Base-by-base conservation (phyloP, 305 asterid genomes). In the Fraxinus sp. region DNA sequence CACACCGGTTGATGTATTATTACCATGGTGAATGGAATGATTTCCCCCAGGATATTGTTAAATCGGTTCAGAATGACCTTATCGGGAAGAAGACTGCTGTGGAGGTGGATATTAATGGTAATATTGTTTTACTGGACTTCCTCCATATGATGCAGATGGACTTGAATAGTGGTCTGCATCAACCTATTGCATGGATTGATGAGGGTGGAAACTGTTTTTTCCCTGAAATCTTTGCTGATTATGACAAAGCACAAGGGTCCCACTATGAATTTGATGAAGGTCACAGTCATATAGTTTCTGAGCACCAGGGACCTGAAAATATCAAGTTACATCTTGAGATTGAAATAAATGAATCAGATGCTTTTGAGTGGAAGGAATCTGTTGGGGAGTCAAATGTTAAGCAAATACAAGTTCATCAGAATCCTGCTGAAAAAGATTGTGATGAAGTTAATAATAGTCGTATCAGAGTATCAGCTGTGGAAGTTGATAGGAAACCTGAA, bases 131-230 rank as follows among this genome's bases (percentile, higher is more conserved):
- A 81, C 88, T 96, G 22, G 98, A 94, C 89, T 93, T 96, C 84
- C 78, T 95, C 86, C 97, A 90, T 82, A 94, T 94, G 99, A 87
- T 86, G 78, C 88, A 79, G 86, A 81, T 92, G 88, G 97, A 95
- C 87, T 81, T 96, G 93, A 82, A 81, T 78, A 91, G 93, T 14
- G 98, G 99, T 80, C 46, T 84, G 81, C 89, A 80, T 75, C 91
- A 87, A 70, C 91, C 97, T 26, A 93, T 96, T 87, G 98, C 98
- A 37, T 96, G 99, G 98, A 92, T 96, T 87, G 99, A 96, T 87
- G 92, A 89, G 66, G 87, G 92, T 62, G 99, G 95, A 28, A 83
- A 87, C 79, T 95, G 98, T 86, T 95, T 92, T 86, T 95, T 93
- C 81, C 99, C 99, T 24, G 97, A 97, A 81, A 86, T 89, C 37